These are phyloP conservation scores for Eimeria acervulina DNA, from an alignment of 169 alveolate genomes.

Conservation along the genomic window DNA sequence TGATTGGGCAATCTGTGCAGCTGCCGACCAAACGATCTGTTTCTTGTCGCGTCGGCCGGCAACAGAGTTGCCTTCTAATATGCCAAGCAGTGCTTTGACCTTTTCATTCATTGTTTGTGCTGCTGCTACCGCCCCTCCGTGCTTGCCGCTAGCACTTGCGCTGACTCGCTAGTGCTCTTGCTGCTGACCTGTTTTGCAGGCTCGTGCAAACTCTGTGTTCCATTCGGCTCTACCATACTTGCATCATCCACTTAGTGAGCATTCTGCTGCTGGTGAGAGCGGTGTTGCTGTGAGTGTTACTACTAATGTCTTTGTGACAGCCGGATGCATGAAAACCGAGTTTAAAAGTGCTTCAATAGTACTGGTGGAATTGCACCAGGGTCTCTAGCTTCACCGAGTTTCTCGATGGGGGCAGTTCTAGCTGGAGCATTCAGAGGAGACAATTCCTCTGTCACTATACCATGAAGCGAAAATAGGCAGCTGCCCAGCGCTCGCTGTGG, in stretches of 20 bases:
- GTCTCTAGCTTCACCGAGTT: neutral
- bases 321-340: neutral
- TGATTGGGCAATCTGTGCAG: no score
- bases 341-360: neutral
- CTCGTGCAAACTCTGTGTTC: neutral
- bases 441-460: neutral
- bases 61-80: no score
- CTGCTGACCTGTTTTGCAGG: neutral
- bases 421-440: neutral
- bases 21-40: no score
- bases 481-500: neutral
- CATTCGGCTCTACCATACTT: neutral
- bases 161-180: neutral
- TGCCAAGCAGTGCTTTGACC: neutral
- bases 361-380: neutral
- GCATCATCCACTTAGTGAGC: neutral
- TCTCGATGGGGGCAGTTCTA: neutral
- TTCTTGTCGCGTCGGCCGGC: no score
- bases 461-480: neutral
- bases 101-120: neutral
- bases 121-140: neutral
- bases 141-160: neutral
- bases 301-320: neutral
- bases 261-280: neutral
- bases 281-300: neutral